Base-by-base conservation (phyloP, 225 moss, liverwort and hornwort species). In the Takakia lepidozioides region DNA sequence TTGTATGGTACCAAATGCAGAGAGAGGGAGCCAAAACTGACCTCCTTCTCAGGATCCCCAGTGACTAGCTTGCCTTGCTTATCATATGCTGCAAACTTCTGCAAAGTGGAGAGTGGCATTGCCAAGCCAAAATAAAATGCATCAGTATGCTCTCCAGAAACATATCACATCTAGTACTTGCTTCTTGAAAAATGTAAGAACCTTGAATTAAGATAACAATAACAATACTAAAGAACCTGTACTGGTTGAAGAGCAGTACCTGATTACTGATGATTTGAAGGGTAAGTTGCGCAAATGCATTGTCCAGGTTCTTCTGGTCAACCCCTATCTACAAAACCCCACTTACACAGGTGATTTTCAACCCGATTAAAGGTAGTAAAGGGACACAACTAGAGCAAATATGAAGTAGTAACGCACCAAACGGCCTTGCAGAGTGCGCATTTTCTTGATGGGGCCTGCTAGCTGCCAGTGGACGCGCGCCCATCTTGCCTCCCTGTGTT, bases 21-120 rank as follows among this genome's bases (percentile, higher is more conserved):
- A n/a, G n/a, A n/a, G n/a, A n/a, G n/a, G n/a, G n/a, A n/a, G n/a
- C n/a, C n/a, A n/a, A n/a, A n/a, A 64, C 66, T 38, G 46, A 86
- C 93, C 84, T 98, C 84, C 42, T 78, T 87, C 32, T 85, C 78
- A 21, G 65, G 83, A 51, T 98, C 83, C n/a, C 87, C 85, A 25
- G 91, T 80, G 57, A 81, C 75, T 48, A 91, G 62, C 67, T 91
- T 91, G 27, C 95, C 87, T 43, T 71, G 68, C 63, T 87, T 83
- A 58, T 98, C 91, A 65, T 91, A 98, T 8, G 90, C 95, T 63
- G 87, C 87, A 63, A 98, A 91, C 54, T 74, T 98, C 84, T 89
- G 78, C 46, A 57, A 61, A 59, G n/a, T n/a, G n/a, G n/a, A n/a
- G n/a, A n/a, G n/a, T n/a, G n/a, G n/a, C n/a, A n/a, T n/a, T n/a